Percentiles rank a stretch among this genome's conserved stretches.
Conservation (phyloP, 2,329 filamentous ascomycete genomes). For the Neocucurbitaria cava region DNA sequence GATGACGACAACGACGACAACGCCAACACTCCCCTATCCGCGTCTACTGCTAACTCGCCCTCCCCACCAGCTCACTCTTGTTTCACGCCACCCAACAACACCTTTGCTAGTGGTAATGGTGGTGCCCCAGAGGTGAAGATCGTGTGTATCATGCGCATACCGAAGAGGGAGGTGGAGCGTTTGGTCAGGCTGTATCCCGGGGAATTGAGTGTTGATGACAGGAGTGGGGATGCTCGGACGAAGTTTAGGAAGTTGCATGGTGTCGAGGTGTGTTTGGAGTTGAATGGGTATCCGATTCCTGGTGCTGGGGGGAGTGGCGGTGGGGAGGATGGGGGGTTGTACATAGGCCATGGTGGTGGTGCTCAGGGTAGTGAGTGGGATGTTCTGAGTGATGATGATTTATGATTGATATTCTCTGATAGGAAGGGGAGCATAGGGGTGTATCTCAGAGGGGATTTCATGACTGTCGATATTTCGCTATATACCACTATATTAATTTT, state of each 20-base stretch:
- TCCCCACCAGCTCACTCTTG: neutral
- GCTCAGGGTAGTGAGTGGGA: too few relatives aligned
- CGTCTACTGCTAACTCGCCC: neutral
- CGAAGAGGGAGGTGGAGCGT: constrained; percentile 54
- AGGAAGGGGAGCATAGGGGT: too few relatives aligned
- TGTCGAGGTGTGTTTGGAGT: constrained; percentile 42
- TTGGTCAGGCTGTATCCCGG: constrained; percentile 62
- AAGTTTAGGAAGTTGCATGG: constrained; percentile 40
- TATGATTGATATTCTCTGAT: too few relatives aligned
- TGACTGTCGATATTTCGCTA: neutral
- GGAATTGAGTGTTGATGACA: constrained; percentile 50
- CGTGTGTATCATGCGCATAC: constrained; percentile 45
- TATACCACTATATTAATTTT: neutral
- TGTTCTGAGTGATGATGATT: too few relatives aligned
- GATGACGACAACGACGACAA: neutral
- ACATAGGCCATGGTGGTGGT: too few relatives aligned
- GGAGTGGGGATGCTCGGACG: constrained; percentile 42
- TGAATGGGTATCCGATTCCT: constrained; percentile 28
- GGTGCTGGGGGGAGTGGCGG: neutral
- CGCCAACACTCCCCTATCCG: neutral
- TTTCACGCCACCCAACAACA: too few relatives aligned
- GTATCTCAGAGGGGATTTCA: neutral
- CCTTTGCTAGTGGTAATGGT: too few relatives aligned
- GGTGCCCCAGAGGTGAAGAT: constrained; percentile 41
- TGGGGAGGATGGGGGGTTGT: neutral